Base-by-base conservation (phyloP, 331 rosid genomes). In the Telfairia occidentalis region DNA sequence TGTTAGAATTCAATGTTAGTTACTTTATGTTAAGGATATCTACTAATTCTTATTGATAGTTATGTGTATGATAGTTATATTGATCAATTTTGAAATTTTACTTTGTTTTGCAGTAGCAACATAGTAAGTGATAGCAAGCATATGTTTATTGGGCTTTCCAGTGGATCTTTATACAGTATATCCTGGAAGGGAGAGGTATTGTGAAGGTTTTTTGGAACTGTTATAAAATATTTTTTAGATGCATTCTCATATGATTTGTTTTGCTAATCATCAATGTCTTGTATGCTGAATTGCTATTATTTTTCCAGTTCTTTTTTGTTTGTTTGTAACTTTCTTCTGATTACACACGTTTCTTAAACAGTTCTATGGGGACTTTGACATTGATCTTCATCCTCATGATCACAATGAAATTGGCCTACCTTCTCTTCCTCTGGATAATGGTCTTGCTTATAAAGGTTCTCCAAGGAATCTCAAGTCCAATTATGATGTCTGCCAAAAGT, bases 151-250 rank as follows among this genome's bases (percentile, higher is more conserved):
- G 97, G 98, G 81, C 96, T 94, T 82, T 94, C 96, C 50, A 86
- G 86, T 91, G 97, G 96, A 84, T 88, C 90, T 80, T 84, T 89
- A 72, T 91, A 89, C 81, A 87, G 89, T 76, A 85, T 94, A 77
- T 89, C 98, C 48, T 94, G 98, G 98, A 94, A 94, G 86, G 96
- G 95, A 70, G 97, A 91, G 97, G 98, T 94, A 94, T 81, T 78
- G 43, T 77, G 71, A 45, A 76, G 76, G 59, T 73, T 63, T 59
- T 4, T 52, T 12, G n/a, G 21, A 12, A 23, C 30, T 40, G 35
- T 40, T 40, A 10, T 28, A 28, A 26, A 55, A 43, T 34, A 34
- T n/a, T 77, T n/a, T 58, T 28, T 34, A 12, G 7, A 18, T 45
- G 23, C 48, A 80, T 63, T 81, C 55, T 32, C 49, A 59, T 65